Evolutionary conservation across 352 stramenopile species (phyloP).

Genomic region (Aphanomyces euteiches): DNA sequence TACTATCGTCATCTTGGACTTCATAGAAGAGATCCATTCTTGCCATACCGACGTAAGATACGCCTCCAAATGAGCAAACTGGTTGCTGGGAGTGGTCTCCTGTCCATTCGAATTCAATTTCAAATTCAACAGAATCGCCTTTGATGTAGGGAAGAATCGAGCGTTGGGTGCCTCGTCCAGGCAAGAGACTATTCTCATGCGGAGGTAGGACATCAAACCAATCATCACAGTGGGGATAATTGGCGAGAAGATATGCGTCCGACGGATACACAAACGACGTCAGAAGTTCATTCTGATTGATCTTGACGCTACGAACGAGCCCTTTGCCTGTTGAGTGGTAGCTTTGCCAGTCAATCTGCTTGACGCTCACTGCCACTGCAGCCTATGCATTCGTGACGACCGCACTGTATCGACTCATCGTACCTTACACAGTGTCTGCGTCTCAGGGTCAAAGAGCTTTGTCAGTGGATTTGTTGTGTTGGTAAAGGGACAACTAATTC

Average conservation of each 20-base stretch:
- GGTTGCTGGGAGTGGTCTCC: conserved; percentile 48
- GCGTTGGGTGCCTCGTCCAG: conserved; percentile 43
- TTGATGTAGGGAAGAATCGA: conserved; percentile 63
- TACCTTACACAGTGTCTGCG: conserved; percentile 77
- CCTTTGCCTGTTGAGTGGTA: conserved; percentile 44
- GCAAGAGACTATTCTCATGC: conserved; percentile 70
- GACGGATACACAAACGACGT: conserved; percentile 51
- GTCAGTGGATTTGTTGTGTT: conserved; percentile 50
- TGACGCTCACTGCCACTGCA: conserved; percentile 66
- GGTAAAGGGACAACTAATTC: conserved; percentile 49
- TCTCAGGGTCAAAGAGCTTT: conserved; percentile 40
- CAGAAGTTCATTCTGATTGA: conserved; percentile 66
- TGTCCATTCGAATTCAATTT: conserved; percentile 58
- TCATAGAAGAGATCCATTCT: conserved; percentile 81
- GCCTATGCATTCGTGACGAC: conserved; percentile 39
- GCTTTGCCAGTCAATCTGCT: conserved; percentile 80
- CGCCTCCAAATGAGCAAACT: conserved; percentile 73
- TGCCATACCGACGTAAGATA: conserved; percentile 68
- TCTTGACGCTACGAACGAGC: conserved; percentile 51
- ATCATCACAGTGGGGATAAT: conserved; percentile 83
- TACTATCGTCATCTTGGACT: conserved; percentile 72
- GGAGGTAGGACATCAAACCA: conserved; percentile 82
- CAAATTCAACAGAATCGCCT: conserved; percentile 40
- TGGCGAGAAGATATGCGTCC: conserved; percentile 52
- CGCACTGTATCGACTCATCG: background rate